phyloP scores from a whole-genome alignment of 2,329 filamentous ascomycete species.

The Colletotrichum euphorbiae region DNA sequence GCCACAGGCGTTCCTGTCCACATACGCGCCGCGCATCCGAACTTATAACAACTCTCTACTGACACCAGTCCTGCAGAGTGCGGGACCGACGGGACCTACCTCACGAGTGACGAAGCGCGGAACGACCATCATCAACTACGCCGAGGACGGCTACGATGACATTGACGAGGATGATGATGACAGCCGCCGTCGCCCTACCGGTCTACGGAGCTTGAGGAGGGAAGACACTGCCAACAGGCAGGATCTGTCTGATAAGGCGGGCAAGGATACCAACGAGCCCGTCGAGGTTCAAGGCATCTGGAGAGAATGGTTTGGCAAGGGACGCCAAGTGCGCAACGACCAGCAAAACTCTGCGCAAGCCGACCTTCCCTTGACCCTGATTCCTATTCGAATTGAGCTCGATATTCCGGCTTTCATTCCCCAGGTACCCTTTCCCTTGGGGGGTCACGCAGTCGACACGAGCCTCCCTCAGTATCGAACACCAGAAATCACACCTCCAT shows the following conservation, averaged over 20 bases:
- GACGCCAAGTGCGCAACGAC: constrained; percentile 65
- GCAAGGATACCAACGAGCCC: constrained; percentile 82
- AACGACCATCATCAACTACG: constrained; percentile 96
- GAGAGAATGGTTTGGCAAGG: constrained; percentile 94
- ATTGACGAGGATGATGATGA: constrained; percentile 79
- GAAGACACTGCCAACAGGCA: constrained; percentile 72
- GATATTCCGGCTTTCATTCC: constrained; percentile 85
- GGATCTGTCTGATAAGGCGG: constrained; percentile 79
- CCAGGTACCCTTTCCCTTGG: constrained; percentile 72
- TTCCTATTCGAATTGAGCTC: constrained; percentile 96
- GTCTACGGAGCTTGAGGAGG: constrained; percentile 83
- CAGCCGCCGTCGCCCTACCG: constrained; percentile 81
- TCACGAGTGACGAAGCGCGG: constrained; percentile 96
- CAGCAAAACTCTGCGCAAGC: constrained; percentile 74
- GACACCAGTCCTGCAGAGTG: constrained; percentile 81
- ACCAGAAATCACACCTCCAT: constrained; percentile 84
- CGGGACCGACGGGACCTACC: constrained; percentile 68
- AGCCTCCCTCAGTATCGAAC: constrained; percentile 81
- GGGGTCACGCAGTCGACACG: constrained; percentile 69
- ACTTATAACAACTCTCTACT: constrained; percentile 92
- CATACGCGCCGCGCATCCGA: constrained; percentile 90
- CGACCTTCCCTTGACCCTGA: constrained; percentile 86
- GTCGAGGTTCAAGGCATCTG: constrained; percentile 91
- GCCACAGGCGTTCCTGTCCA: constrained; percentile 90
- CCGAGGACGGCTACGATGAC: constrained; percentile 94